Conservation (phyloP, 192 early-diverging fungal species). For the Diversispora epigaea region DNA sequence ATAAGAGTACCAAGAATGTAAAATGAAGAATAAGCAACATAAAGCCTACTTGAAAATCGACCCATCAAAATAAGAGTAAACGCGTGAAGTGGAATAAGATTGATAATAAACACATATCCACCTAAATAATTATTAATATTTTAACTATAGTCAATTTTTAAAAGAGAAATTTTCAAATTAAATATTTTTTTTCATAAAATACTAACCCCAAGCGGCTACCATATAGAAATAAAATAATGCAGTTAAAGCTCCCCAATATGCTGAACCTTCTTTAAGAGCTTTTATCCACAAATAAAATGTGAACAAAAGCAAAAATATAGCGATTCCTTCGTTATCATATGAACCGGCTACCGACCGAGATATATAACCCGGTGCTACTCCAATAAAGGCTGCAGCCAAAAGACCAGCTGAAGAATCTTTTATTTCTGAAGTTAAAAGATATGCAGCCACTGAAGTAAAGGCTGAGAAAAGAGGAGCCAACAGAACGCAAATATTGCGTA, state of each 20-base stretch:
- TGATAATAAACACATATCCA: slow-evolving; percentile 99
- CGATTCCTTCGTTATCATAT: slow-evolving; percentile 99
- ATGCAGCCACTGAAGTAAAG: slow-evolving; percentile 93
- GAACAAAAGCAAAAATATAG: slow-evolving; percentile 97
- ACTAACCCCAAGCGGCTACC: slow-evolving; percentile 94
- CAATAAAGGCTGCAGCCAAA: slow-evolving; percentile 96
- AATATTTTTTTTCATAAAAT: not conserved
- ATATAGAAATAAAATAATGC: slow-evolving; percentile 99
- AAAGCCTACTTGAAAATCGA: slow-evolving; percentile 86
- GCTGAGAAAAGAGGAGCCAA: slow-evolving; percentile 96
- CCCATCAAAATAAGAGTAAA: slow-evolving; percentile 96
- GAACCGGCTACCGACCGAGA: slow-evolving; percentile 99
- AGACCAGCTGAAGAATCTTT: slow-evolving; percentile 91
- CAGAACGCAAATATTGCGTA: slow-evolving; percentile 98
- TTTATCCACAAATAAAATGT: slow-evolving; percentile 99
- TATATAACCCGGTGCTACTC: slow-evolving; percentile 98
- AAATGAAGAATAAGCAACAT: slow-evolving; percentile 98
- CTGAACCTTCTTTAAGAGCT: slow-evolving; percentile 91
- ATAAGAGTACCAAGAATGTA: slow-evolving; percentile 94
- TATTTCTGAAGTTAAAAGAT: slow-evolving; percentile 88
- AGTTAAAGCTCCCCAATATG: slow-evolving; percentile 79
- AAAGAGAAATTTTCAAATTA: not conserved
- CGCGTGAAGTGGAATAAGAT: slow-evolving; percentile 95
- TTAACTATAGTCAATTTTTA: not conserved
- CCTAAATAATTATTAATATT: slow-evolving; percentile 31